A percentile compares a stretch with the other conserved stretches of the same genome.
phyloP scores from a whole-genome alignment of 306 rosid genomes.

The Lathyrus oleraceus region DNA sequence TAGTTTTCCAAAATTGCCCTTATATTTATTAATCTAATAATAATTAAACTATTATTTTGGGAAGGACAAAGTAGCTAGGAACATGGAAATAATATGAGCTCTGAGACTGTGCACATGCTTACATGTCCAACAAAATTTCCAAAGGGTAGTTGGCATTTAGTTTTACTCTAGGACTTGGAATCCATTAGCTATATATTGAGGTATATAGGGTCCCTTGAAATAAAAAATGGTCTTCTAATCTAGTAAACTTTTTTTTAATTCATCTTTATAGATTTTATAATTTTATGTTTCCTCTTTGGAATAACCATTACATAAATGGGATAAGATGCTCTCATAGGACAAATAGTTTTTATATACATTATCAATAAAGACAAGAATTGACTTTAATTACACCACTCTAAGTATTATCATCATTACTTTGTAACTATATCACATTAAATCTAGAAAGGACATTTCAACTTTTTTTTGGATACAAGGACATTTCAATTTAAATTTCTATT shows the following conservation, averaged over 20 bases:
- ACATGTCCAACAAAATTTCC: conserved; percentile 36
- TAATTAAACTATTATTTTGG: too few species aligned
- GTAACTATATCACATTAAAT: conserved; percentile 14
- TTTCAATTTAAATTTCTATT: too few species aligned
- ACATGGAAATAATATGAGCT: neutral
- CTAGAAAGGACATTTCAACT: conserved; percentile 1
- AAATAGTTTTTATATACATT: neutral
- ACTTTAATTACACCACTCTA: conserved; percentile 24
- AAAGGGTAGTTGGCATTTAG: conserved; percentile 42
- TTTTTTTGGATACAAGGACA: too few species aligned
- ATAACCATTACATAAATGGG: neutral
- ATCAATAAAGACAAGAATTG: conserved; percentile 39
- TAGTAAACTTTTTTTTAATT: neutral
- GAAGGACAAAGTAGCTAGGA: too few species aligned
- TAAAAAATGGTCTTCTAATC: conserved; percentile 13
- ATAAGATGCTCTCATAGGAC: conserved; percentile 9
- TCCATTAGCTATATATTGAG: neutral
- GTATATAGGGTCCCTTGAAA: conserved; percentile 15
- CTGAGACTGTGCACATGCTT: conserved; percentile 42
- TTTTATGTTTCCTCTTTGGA: conserved; percentile 10
- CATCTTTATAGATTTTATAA: neutral
- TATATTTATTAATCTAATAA: too few species aligned
- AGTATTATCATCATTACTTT: conserved; percentile 22
- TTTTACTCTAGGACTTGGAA: conserved; percentile 32
- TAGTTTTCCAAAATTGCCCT: too few species aligned